Percentiles rank a stretch among this genome's conserved stretches.
Evolutionary conservation across 306 rosid species (phyloP).

Genomic region (Dryas octopetala): DNA sequence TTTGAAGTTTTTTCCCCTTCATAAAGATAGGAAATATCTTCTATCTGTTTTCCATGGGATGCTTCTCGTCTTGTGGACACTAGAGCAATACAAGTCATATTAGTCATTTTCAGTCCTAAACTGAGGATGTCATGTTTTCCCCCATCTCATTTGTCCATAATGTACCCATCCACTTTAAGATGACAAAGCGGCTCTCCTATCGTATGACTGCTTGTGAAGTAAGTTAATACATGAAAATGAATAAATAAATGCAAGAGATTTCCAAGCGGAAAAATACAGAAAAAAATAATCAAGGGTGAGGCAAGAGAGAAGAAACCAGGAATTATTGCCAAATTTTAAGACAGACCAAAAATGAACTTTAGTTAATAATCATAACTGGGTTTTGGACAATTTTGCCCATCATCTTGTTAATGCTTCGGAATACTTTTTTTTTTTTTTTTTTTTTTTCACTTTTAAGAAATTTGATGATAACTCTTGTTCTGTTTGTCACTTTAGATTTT

Average conservation of each 20-base stretch:
- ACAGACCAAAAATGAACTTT: too few species aligned
- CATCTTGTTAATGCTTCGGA: too few species aligned
- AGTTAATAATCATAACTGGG: too few species aligned
- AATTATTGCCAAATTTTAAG: too few species aligned
- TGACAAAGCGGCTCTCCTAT: background rate
- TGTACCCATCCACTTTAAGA: background rate
- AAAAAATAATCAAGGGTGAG: background rate
- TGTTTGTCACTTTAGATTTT: too few species aligned
- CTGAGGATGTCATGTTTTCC: background rate
- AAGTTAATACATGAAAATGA: background rate
- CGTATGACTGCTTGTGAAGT: background rate
- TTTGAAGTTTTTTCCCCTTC: constrained; percentile 21
- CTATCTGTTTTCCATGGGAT: constrained; percentile 39
- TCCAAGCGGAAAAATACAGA: background rate
- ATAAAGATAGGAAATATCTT: constrained; percentile 22
- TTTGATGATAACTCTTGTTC: too few species aligned
- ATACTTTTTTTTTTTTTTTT: too few species aligned
- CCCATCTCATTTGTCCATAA: background rate
- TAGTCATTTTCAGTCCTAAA: background rate
- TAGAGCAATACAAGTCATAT: constrained; percentile 22
- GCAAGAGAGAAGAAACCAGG: too few species aligned
- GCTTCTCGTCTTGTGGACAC: constrained; percentile 17
- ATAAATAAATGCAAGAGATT: background rate
- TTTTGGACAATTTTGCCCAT: too few species aligned
- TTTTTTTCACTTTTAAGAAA: too few species aligned